Conservation (phyloP, 2,329 filamentous ascomycete genomes). For the Cercospora zeina region DNA sequence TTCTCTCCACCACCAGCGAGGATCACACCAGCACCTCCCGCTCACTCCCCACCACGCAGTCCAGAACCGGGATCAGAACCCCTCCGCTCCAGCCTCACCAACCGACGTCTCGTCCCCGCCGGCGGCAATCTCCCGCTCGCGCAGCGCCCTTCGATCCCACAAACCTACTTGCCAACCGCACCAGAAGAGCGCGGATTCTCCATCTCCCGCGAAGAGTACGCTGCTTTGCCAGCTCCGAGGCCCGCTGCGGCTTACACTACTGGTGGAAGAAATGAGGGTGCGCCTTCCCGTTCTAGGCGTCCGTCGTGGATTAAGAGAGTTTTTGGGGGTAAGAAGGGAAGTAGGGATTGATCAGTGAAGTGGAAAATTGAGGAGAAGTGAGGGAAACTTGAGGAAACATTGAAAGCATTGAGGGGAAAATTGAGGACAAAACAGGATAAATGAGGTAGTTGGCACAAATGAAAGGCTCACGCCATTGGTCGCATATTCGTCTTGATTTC, state of each 20-base stretch:
- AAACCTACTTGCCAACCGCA: slow-evolving; percentile 2
- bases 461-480: slow-evolving; percentile 1
- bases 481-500: too few species aligned
- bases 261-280: not conserved
- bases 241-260: not conserved
- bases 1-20: not conserved
- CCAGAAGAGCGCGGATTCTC: slow-evolving; percentile 8
- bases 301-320: slow-evolving; percentile 9
- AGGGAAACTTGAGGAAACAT: too few species aligned
- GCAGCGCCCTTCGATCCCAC: not conserved
- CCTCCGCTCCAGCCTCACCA: not conserved
- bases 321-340: not conserved
- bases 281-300: not conserved
- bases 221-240: slow-evolving; percentile 1
- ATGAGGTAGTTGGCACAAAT: not conserved
- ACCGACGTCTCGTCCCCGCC: slow-evolving; percentile 9
- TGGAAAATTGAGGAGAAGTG: not conserved
- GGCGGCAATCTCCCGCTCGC: slow-evolving; percentile 7
- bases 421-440: not conserved
- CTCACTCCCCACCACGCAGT: not conserved
- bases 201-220: slow-evolving; percentile 4
- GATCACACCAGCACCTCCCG: not conserved
- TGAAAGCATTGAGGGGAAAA: not conserved
- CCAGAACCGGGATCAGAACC: not conserved
- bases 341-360: not conserved